A percentile compares a stretch with the other conserved stretches of the same genome.
Evolutionary conservation across 306 rosid genomes (phyloP).

Genomic region (Myrica gale): DNA sequence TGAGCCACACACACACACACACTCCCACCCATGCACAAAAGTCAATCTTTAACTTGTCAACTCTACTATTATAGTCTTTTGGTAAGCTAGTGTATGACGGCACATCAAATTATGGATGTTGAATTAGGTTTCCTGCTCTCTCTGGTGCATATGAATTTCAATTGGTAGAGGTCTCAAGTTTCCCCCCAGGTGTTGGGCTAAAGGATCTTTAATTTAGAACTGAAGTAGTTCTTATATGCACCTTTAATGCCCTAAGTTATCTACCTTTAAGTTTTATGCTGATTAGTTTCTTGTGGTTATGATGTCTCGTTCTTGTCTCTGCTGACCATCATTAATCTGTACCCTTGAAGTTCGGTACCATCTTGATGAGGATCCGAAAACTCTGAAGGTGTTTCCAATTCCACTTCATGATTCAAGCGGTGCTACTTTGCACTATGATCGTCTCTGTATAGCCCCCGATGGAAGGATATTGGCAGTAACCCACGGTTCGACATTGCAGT

Average conservation of each 20-base stretch:
- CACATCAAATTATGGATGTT: not conserved
- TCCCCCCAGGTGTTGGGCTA: not conserved
- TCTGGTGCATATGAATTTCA: not conserved
- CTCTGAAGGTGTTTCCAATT: slow-evolving; percentile 81
- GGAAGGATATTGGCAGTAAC: slow-evolving; percentile 79
- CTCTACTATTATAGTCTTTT: not conserved
- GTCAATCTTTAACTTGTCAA: not conserved
- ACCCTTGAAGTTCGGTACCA: slow-evolving; percentile 80
- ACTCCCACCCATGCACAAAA: not conserved
- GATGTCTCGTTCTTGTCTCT: not conserved
- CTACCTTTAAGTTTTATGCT: not conserved
- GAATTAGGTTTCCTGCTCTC: not conserved
- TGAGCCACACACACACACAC: not conserved
- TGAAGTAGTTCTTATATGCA: not conserved
- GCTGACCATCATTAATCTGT: slow-evolving; percentile 28
- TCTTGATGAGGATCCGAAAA: slow-evolving; percentile 93
- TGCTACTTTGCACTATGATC: slow-evolving; percentile 66
- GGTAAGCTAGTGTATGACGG: not conserved
- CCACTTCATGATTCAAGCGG: slow-evolving; percentile 73
- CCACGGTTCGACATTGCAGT: slow-evolving; percentile 86
- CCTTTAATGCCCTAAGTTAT: not conserved
- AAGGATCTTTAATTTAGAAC: not conserved
- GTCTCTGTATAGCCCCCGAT: slow-evolving; percentile 77
- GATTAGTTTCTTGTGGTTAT: not conserved
- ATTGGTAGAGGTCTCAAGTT: not conserved